Evolutionary conservation across 2,329 filamentous ascomycete species (phyloP).

Genomic region (Ophiostoma novo-ulmi): DNA sequence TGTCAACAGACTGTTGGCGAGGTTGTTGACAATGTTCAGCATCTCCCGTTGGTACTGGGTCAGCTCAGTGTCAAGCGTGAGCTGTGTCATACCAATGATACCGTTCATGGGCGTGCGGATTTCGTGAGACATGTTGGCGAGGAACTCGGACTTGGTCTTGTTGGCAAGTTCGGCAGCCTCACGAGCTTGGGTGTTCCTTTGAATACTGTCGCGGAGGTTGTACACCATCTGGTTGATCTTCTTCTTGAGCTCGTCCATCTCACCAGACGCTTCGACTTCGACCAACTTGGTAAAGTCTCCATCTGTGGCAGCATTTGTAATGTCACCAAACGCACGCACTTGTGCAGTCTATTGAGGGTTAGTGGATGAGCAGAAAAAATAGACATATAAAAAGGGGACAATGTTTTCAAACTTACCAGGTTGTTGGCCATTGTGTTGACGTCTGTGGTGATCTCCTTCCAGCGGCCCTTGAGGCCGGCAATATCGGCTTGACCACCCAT

Average conservation of each 20-base stretch:
- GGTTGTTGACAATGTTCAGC: conserved; percentile 95
- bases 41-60: conserved; percentile 96
- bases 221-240: conserved; percentile 99
- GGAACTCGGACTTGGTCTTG: conserved; percentile 96
- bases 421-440: conserved; percentile 87
- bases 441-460: conserved; percentile 97
- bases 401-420: conserved; percentile 32
- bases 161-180: conserved; percentile 92
- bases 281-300: conserved; percentile 96
- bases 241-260: conserved; percentile 98
- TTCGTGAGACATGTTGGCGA: conserved; percentile 98
- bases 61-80: conserved; percentile 90
- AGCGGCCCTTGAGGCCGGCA: conserved; percentile 83
- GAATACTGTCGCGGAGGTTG: conserved; percentile 90
- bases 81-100: conserved; percentile 95
- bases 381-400: too few species aligned
- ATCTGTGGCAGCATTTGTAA: conserved; percentile 94
- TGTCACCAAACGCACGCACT: conserved; percentile 95
- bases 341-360: conserved; percentile 65
- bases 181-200: conserved; percentile 89
- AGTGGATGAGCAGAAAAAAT: too few species aligned
- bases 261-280: conserved; percentile 92
- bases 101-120: conserved; percentile 97
- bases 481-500: conserved; percentile 97
- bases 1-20: conserved; percentile 90